Conservation (phyloP, 2,329 filamentous ascomycete species). For the Gnomoniopsis smithogilvyi region DNA sequence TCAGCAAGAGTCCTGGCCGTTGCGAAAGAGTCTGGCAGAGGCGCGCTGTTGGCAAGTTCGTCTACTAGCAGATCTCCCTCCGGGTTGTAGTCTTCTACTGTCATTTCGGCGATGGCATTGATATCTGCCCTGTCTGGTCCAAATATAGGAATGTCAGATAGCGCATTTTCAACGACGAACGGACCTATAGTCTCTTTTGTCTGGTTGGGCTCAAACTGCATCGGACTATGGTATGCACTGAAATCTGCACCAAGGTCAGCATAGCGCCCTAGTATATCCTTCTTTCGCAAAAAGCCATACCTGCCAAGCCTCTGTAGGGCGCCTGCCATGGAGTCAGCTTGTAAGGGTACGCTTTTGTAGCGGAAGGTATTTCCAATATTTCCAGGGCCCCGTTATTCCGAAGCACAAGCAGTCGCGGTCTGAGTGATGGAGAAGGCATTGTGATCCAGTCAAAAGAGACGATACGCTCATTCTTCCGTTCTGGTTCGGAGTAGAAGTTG, state of each 20-base stretch:
- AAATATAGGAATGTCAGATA: constrained; percentile 55
- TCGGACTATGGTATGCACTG: constrained; percentile 50
- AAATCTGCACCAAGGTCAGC: constrained; percentile 40
- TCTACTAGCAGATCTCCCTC: constrained; percentile 34
- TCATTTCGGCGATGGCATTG: constrained; percentile 37
- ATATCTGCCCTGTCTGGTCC: constrained; percentile 47
- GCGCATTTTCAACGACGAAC: constrained; percentile 49
- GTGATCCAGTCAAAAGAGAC: constrained; percentile 69
- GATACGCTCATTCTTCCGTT: constrained; percentile 55
- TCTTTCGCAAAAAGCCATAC: constrained; percentile 29
- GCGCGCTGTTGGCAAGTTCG: constrained; percentile 30
- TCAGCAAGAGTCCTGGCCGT: constrained; percentile 41
- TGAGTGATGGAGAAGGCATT: constrained; percentile 50
- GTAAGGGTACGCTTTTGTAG: constrained; percentile 55
- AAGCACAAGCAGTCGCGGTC: constrained; percentile 57
- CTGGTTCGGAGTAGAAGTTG: constrained; percentile 50
- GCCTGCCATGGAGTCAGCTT: constrained; percentile 60
- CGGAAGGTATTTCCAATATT: constrained; percentile 59
- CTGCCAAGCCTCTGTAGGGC: constrained; percentile 55
- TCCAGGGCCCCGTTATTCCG: constrained; percentile 60
- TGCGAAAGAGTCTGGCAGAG: constrained; percentile 39
- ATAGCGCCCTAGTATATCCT: neutral
- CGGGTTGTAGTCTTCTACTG: constrained; percentile 33
- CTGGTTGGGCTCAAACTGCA: constrained; percentile 57
- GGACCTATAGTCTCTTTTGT: constrained; percentile 51